Base-by-base conservation (phyloP, 2,329 filamentous ascomycete species). In the Xenoacremonium recifei region DNA sequence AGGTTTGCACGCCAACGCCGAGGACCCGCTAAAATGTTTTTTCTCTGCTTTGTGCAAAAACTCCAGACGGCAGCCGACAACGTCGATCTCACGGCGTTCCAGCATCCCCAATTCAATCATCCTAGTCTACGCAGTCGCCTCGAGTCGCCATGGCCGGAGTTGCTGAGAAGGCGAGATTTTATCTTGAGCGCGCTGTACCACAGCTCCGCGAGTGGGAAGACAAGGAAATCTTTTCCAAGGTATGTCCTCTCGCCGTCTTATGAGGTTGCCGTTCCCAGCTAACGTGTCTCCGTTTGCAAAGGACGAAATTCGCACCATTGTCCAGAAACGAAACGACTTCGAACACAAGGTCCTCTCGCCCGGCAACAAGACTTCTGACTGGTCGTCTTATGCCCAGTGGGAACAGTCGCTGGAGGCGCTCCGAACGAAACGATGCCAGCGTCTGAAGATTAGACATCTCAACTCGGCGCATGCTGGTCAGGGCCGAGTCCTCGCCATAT, bases 131-230 rank as follows among this genome's bases (percentile, higher is more conserved):
- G 5, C 11, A n/a, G n/a, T n/a, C n/a, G n/a, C 16, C 31, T 29
- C 34, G 19, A 34, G 30, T 19, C 9, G n/a, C 20, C 32, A 95
- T 96, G 89, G 80, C 90, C 2, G 85, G 82, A 31, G 85, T 93
- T 44, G 85, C 87, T 50, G 93, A 97, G 61, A 97, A 96, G 69
- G 93, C 92, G 42, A 88, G 92, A 44, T 97, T 92, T 69, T 96
- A 88, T 67, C 79, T 97, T 51, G 93, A 99, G 72, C 86, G 92
- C 55, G 86, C 87, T 3, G 88, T 96, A 32, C 89, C 91, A 13
- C 91, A 97, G 66, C 79, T 99, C 43, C 89, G 90, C 49, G 90
- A 96, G 59, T 95, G 89, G 66, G 87, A 95, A 67, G 81, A 88
- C 52, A 96, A 96, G 66, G 85, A 89, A 57, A 87, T 99, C 55